Evolutionary conservation across 1,139 yeast species (phyloP).

Genomic region (Magnusiomyces fungicola): DNA sequence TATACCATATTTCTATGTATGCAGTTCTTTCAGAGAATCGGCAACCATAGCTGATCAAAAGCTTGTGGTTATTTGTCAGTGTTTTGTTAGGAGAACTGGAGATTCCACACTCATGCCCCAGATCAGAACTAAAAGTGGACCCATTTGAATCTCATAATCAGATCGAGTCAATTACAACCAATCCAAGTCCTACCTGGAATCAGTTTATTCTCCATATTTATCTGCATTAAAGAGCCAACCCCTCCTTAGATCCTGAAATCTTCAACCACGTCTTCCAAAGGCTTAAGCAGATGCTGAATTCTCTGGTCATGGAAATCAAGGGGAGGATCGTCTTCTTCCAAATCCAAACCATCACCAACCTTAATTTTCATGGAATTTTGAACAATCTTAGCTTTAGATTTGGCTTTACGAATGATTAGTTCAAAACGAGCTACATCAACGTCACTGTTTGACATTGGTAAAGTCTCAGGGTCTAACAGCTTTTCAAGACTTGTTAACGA

Average conservation of each 20-base stretch:
- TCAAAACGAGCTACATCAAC: conserved; percentile 29
- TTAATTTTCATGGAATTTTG: conserved; percentile 22
- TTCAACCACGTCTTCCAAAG: conserved; percentile 3
- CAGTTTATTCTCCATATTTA: not conserved
- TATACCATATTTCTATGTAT: too few relatives aligned
- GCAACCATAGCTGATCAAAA: too few relatives aligned
- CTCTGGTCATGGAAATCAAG: not conserved
- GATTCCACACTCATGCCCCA: too few relatives aligned
- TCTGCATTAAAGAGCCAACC: not conserved
- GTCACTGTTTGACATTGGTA: conserved; percentile 28
- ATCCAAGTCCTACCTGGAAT: too few relatives aligned
- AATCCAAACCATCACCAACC: not conserved
- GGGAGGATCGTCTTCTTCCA: not conserved
- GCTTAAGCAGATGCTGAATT: conserved; percentile 1
- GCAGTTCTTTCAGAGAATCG: too few relatives aligned
- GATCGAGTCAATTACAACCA: too few relatives aligned
- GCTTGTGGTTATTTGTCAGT: not conserved
- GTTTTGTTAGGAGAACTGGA: too few relatives aligned
- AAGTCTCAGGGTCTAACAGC: not conserved
- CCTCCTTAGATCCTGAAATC: conserved; percentile 3
- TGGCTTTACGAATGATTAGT: conserved; percentile 26
- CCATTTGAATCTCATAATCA: too few relatives aligned
- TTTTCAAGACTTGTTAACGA: not conserved
- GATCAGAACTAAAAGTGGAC: too few relatives aligned
- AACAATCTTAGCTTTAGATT: conserved; percentile 29